Conservation (phyloP, 306 rosid species). For the Trifolium pratense region DNA sequence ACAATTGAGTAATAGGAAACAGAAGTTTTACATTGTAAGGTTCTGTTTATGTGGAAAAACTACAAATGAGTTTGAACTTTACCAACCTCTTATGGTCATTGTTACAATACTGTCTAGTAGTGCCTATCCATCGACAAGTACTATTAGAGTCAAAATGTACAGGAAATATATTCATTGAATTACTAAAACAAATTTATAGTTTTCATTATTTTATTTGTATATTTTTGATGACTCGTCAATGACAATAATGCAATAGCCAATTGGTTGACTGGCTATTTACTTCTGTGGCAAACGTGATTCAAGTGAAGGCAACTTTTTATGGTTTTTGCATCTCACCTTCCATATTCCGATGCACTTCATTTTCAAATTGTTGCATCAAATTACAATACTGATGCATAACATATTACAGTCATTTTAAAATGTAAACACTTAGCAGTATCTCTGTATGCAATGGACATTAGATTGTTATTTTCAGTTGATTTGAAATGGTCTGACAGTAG, state of each 20-base stretch:
- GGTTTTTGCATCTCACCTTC: constrained; percentile 6
- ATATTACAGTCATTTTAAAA: constrained; percentile 19
- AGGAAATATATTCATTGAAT: constrained; percentile 8
- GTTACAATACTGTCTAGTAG: constrained; percentile 6
- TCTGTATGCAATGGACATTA: constrained; percentile 3
- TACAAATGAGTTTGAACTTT: constrained; percentile 22
- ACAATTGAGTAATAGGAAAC: constrained; percentile 20
- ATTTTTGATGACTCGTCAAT: constrained; percentile 23
- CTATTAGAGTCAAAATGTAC: constrained; percentile 25
- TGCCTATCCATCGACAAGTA: constrained; percentile 22
- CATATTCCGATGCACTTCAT: background rate
- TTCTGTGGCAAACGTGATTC: background rate
- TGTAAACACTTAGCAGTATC: constrained; percentile 13
- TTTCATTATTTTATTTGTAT: constrained; percentile 30
- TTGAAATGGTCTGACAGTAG: constrained; percentile 10
- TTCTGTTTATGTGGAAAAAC: constrained; percentile 9
- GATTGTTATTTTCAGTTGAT: constrained; percentile 24
- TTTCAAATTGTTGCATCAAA: background rate
- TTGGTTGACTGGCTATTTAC: constrained; percentile 29
- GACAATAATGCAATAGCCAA: constrained; percentile 4
- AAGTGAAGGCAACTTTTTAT: constrained; percentile 25
- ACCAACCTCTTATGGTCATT: constrained; percentile 15
- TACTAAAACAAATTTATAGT: constrained; percentile 1
- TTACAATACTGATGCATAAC: background rate
- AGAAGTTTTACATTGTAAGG: constrained; percentile 15